Evolutionary conservation across 23 red algal species (phyloP).

Genomic region (Rhodosorus marinus): DNA sequence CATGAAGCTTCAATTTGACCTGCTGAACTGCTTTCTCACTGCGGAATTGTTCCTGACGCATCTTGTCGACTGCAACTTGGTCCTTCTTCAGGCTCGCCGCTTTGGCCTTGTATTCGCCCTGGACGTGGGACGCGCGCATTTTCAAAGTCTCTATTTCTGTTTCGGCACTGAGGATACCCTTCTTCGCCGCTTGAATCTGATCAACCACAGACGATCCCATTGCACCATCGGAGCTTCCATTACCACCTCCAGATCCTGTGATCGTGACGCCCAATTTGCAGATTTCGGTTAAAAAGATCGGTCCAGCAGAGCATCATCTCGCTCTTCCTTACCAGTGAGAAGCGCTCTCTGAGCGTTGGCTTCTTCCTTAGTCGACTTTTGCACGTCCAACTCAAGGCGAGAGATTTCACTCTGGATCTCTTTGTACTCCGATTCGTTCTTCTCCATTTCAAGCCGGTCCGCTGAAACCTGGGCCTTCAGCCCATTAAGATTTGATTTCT

Average conservation of each 20-base stretch:
- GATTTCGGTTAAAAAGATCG: too few species aligned
- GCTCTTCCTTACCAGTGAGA: conserved; percentile 24
- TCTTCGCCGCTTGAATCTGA: conserved; percentile 35
- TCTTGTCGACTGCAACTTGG: conserved; percentile 21
- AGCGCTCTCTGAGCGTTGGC: conserved; percentile 25
- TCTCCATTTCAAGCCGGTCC: neutral
- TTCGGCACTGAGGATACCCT: conserved; percentile 8
- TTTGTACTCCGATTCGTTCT: neutral
- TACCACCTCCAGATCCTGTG: neutral
- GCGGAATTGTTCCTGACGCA: conserved; percentile 15
- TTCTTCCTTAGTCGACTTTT: conserved; percentile 6
- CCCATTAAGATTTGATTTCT: conserved; percentile 9
- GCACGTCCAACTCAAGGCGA: conserved; percentile 5
- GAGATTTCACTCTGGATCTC: conserved; percentile 1
- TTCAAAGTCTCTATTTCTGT: conserved; percentile 32
- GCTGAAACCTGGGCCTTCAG: conserved; percentile 3
- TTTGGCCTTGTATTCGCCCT: conserved; percentile 4
- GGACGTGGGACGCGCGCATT: conserved; percentile 11
- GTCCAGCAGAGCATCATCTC: too few species aligned
- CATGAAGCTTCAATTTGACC: conserved; percentile 55
- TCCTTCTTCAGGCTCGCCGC: conserved; percentile 2
- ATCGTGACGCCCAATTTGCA: too few species aligned
- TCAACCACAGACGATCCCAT: conserved; percentile 37
- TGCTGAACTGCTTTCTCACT: conserved; percentile 35
- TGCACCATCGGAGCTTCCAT: neutral